phyloP scores from a whole-genome alignment of 257 asterid species.

The Solanum lycopersicoides region DNA sequence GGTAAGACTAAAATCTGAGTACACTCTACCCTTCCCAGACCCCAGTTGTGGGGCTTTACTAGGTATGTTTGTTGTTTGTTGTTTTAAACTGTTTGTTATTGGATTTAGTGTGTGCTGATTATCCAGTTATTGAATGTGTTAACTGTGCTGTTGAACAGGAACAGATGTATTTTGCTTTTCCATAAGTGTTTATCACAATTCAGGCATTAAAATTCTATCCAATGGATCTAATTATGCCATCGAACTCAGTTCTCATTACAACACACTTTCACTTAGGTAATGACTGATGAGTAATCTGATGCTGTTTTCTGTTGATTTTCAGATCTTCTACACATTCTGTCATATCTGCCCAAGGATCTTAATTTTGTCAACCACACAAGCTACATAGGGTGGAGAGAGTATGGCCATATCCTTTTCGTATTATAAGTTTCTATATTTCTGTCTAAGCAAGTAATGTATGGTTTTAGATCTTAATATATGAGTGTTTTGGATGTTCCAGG shows the following conservation, averaged over 20 bases:
- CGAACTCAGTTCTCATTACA: neutral
- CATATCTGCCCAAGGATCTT: slow-evolving; percentile 80
- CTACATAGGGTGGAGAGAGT: slow-evolving; percentile 98
- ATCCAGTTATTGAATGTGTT: neutral
- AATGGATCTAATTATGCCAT: neutral
- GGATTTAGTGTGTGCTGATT: neutral
- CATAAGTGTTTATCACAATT: neutral
- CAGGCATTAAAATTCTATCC: neutral
- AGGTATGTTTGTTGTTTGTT: neutral
- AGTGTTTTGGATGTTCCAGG: slow-evolving; percentile 22
- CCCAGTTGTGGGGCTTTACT: neutral
- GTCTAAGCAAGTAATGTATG: neutral
- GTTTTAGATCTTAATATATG: neutral
- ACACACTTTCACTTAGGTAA: neutral
- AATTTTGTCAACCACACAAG: slow-evolving; percentile 87
- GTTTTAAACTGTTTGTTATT: neutral
- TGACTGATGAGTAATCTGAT: neutral
- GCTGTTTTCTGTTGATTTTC: slow-evolving; percentile 20
- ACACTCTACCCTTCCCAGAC: neutral
- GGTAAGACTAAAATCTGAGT: no score
- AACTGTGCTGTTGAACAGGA: no score
- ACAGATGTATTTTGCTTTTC: neutral
- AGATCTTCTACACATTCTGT: slow-evolving; percentile 91
- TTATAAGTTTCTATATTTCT: neutral
- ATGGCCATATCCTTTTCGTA: slow-evolving; percentile 17